These are phyloP conservation scores for Aspergillus ochraceus DNA, from an alignment of 2,329 filamentous ascomycete genomes.

Conservation along the genomic window DNA sequence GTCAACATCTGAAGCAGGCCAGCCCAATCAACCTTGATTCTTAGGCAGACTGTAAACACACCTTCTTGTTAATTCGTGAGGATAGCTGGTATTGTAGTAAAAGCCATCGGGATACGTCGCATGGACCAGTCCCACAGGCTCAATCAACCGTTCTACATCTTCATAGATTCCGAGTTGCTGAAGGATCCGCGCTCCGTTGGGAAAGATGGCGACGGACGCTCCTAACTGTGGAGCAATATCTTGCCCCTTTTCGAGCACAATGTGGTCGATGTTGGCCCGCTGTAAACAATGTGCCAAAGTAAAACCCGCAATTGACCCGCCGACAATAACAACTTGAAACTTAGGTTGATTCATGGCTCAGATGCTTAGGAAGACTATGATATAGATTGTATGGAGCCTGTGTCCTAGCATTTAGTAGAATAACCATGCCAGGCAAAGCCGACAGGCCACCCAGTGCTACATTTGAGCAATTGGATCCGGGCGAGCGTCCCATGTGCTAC, in stretches of 20 bases:
- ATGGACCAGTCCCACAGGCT: constrained; percentile 13
- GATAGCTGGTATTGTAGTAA: constrained; percentile 5
- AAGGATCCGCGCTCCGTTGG: constrained; percentile 20
- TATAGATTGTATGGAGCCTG: background rate
- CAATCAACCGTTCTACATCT: constrained; percentile 13
- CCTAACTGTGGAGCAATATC: constrained; percentile 15
- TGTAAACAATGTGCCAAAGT: constrained; percentile 50
- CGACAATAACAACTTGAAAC: constrained; percentile 46
- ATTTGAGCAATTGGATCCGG: background rate
- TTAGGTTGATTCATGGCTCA: background rate
- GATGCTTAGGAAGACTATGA: background rate
- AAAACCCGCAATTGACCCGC: constrained; percentile 52
- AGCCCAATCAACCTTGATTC: background rate
- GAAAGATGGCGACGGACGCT: constrained; percentile 20
- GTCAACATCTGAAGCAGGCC: background rate
- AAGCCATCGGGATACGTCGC: constrained; percentile 15
- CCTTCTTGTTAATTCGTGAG: constrained; percentile 11
- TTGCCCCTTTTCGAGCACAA: constrained; percentile 38
- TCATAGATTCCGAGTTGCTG: constrained; percentile 17
- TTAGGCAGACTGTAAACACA: background rate
- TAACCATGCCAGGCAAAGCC: background rate
- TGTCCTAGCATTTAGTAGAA: background rate
- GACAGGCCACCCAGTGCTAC: background rate
- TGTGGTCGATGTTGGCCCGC: constrained; percentile 46
- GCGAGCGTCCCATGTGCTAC: background rate